Evolutionary conservation across 495 filamentous ascomycete genomes (phyloP).

Genomic region (Aspergillus taichungensis): DNA sequence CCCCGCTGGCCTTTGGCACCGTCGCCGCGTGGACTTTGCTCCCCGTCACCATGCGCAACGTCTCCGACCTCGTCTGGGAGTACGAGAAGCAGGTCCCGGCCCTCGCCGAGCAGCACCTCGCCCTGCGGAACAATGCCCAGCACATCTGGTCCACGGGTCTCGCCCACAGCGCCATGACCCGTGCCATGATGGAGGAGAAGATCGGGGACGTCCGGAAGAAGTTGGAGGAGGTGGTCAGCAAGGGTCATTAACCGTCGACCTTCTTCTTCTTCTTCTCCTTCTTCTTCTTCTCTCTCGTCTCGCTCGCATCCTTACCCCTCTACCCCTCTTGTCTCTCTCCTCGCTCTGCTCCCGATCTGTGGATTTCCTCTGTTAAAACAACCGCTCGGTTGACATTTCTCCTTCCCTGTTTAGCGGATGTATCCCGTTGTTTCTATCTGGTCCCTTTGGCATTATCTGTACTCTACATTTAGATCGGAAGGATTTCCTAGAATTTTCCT

Average conservation of each 20-base stretch:
- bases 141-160: constrained; percentile 59
- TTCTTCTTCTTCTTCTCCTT: background rate
- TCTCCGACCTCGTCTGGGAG: constrained; percentile 72
- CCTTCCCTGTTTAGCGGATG: constrained; percentile 4
- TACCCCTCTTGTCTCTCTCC: background rate
- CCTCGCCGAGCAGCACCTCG: constrained; percentile 67
- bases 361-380: too few relatives aligned
- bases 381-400: background rate
- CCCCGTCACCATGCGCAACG: constrained; percentile 75
- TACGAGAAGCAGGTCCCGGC: constrained; percentile 82
- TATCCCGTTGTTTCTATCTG: constrained; percentile 4
- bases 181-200: constrained; percentile 67
- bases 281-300: background rate
- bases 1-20: constrained; percentile 64
- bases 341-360: constrained; percentile 1
- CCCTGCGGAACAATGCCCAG: constrained; percentile 54
- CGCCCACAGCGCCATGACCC: constrained; percentile 60
- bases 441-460: too few relatives aligned
- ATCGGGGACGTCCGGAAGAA: constrained; percentile 61
- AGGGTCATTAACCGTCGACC: constrained; percentile 49
- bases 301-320: too few relatives aligned
- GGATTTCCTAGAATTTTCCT: too few relatives aligned
- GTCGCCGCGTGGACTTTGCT: constrained; percentile 66
- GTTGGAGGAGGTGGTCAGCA: constrained; percentile 81
- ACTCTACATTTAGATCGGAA: too few relatives aligned